Percentiles rank a stretch among this genome's conserved stretches.
Evolutionary conservation across 2,329 filamentous ascomycete species (phyloP).

Genomic region (Trichoderma pleuroti): DNA sequence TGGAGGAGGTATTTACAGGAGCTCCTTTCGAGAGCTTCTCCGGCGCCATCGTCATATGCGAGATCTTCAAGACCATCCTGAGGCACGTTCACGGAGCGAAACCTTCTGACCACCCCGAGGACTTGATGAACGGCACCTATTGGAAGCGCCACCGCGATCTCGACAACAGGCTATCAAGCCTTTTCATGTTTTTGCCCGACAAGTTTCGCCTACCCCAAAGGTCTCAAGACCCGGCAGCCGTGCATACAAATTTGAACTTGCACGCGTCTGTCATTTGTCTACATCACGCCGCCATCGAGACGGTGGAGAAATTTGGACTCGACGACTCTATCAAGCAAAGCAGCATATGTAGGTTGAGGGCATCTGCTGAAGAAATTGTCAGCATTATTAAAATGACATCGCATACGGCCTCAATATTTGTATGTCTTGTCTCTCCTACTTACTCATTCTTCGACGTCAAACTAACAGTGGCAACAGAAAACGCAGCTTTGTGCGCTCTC

Average conservation of each 20-base stretch:
- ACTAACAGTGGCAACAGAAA: conserved; percentile 27
- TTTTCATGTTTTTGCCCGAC: conserved; percentile 74
- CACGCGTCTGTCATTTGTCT: conserved; percentile 86
- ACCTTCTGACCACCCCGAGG: conserved; percentile 66
- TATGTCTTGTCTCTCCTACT: conserved; percentile 44
- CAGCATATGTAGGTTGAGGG: conserved; percentile 69
- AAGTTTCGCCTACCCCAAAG: conserved; percentile 68
- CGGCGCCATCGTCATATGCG: conserved; percentile 68
- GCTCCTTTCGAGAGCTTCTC: conserved; percentile 67
- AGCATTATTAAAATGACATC: conserved; percentile 77
- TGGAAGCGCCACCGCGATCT: conserved; percentile 83
- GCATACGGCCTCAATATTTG: conserved; percentile 63
- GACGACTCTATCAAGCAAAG: conserved; percentile 62
- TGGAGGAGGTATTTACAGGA: conserved; percentile 63
- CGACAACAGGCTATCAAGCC: conserved; percentile 75
- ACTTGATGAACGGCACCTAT: conserved; percentile 71
- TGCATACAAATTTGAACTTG: conserved; percentile 84
- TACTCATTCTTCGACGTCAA: neutral
- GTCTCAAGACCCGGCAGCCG: conserved; percentile 65
- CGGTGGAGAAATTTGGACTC: conserved; percentile 68
- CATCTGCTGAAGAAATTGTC: conserved; percentile 79
- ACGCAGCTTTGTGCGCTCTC: conserved; percentile 60
- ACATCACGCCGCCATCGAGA: conserved; percentile 84
- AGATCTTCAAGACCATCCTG: conserved; percentile 77
- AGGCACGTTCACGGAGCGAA: conserved; percentile 73